Base-by-base conservation (phyloP, 805 yeast species). In the Spathaspora passalidarum region DNA sequence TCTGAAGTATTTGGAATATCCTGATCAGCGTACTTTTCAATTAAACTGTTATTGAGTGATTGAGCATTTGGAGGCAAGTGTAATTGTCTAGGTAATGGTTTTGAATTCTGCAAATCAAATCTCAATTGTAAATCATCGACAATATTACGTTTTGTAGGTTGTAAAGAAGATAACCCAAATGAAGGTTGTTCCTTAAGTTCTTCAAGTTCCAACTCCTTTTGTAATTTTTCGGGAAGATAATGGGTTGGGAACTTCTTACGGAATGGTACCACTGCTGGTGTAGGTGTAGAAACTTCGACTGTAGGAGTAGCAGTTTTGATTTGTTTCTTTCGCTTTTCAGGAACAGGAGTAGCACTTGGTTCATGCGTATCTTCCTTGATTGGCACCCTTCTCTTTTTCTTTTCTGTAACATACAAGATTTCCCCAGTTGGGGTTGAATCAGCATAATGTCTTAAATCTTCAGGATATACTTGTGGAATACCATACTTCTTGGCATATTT, bases 401-500 rank as follows among this genome's bases (percentile, higher is more conserved):
- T 32, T 38, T 25, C 35, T 1, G 32, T 18, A 18, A 45, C 40
- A 47, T 22, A 61, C 7, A 54, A 49, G 13, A 59, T 60, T 36
- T 66, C 70, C 2, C 66, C 61, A 9, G 59, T 59, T 10, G 66
- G 64, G 4, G 72, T 66, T 5, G 69, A 56, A 11, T 58, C 62
- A 36, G 62, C 66, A 48, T 56, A 69, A 39, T 69, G 73, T 47
- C 68, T 69, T 46, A 83, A 63, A 46, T 81, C 78, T 5, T 76
- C 72, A 1, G 88, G 88, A 53, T 75, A 77, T 34, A 75, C 82
- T 14, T 73, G 69, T 9, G 84, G 77, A 16, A 88, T 86, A 52
- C 87, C 68, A 61, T 83, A 88, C 55, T 76, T 76, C 46, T 72
- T 73, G 0, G 94, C 94, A 62, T 80, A 88, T 53, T 84, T 82